phyloP scores from a whole-genome alignment of 441 rosid genomes.

The Kokia cookei region DNA sequence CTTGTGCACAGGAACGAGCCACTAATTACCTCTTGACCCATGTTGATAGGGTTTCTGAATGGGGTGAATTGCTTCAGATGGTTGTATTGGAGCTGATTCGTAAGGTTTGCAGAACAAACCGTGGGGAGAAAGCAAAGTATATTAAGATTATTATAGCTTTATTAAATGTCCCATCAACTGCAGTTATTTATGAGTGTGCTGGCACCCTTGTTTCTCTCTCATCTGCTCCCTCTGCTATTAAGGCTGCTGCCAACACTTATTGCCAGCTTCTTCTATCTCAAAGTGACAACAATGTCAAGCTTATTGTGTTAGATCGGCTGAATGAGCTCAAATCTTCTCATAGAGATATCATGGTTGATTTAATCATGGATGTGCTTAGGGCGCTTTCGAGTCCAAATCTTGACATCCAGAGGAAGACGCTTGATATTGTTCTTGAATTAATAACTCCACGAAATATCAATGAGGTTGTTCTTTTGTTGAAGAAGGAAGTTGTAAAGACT shows the following conservation, averaged over 20 bases:
- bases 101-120: constrained; percentile 79
- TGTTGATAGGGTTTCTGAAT: constrained; percentile 72
- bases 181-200: constrained; percentile 86
- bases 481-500: constrained; percentile 95
- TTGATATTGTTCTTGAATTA: constrained; percentile 79
- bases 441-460: constrained; percentile 70
- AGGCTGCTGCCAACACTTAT: constrained; percentile 83
- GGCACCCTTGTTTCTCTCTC: constrained; percentile 82
- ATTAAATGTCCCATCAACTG: constrained; percentile 75
- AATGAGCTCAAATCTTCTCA: constrained; percentile 79
- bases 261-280: constrained; percentile 86
- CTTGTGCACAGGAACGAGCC: constrained; percentile 78
- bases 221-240: constrained; percentile 84
- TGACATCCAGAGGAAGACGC: constrained; percentile 76
- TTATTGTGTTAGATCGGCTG: constrained; percentile 80
- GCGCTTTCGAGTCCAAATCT: constrained; percentile 86
- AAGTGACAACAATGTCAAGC: constrained; percentile 93
- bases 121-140: constrained; percentile 75
- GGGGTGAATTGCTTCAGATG: constrained; percentile 93
- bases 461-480: constrained; percentile 70
- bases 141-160: constrained; percentile 77
- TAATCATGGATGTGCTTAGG: constrained; percentile 91
- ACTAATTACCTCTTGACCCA: constrained; percentile 64
- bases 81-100: constrained; percentile 83
- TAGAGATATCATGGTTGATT: constrained; percentile 75